Percentiles rank a stretch among this genome's conserved stretches.
Conservation (phyloP, 2,329 filamentous ascomycete genomes). For the Rugonectria rugulosa region DNA sequence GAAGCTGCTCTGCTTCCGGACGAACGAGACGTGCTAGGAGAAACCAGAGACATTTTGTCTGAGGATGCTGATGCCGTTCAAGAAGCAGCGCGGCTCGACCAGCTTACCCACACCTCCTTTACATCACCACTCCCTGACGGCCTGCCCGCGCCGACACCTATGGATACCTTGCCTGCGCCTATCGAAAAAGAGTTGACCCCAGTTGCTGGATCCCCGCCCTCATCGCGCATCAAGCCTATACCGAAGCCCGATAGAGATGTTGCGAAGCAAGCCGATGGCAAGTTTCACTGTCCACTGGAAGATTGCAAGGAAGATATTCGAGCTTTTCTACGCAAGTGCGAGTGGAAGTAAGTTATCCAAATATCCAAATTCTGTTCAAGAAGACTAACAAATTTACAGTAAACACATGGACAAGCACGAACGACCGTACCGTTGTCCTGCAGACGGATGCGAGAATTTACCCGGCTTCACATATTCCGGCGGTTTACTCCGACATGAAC, state of each 20-base stretch:
- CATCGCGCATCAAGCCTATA: conserved; percentile 59
- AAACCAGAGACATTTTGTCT: conserved; percentile 46
- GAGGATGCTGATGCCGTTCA: conserved; percentile 50
- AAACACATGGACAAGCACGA: conserved; percentile 99
- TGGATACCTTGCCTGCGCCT: conserved; percentile 44
- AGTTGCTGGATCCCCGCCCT: conserved; percentile 42
- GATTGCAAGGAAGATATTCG: conserved; percentile 72
- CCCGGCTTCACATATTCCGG: conserved; percentile 96
- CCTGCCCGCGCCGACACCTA: conserved; percentile 41
- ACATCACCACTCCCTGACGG: conserved; percentile 45
- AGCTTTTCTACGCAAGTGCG: conserved; percentile 83
- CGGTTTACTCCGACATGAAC: conserved; percentile 86
- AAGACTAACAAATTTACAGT: conserved; percentile 57
- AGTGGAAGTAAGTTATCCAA: conserved; percentile 82
- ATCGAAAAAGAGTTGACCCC: conserved; percentile 47
- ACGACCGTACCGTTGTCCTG: conserved; percentile 85
- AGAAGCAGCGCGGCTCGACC: conserved; percentile 50
- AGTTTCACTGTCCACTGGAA: conserved; percentile 76
- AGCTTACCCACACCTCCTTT: conserved; percentile 43
- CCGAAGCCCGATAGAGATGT: conserved; percentile 66
- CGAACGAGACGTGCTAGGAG: conserved; percentile 46
- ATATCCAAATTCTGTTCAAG: no score
- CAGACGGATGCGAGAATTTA: conserved; percentile 86
- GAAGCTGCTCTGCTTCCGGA: conserved; percentile 49
- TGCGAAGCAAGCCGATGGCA: conserved; percentile 72